Percentiles rank a stretch among this genome's conserved stretches.
Conservation (phyloP, 306 rosid species). For the Ammopiptanthus mongolicus region DNA sequence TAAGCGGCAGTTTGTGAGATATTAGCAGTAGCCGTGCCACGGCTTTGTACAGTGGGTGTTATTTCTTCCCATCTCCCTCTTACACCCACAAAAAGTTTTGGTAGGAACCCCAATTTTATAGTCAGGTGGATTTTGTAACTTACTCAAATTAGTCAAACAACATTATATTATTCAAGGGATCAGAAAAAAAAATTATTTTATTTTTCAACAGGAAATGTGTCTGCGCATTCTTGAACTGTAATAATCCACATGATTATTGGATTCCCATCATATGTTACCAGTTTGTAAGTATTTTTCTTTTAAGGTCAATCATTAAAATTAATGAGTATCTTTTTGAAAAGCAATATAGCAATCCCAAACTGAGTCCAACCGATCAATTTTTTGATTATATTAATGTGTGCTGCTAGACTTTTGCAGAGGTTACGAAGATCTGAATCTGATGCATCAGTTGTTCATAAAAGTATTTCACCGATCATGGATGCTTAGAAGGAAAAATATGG, state of each 20-base stretch:
- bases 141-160: background rate
- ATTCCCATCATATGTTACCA: background rate
- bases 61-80: background rate
- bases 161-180: background rate
- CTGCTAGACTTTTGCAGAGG: background rate
- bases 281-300: background rate
- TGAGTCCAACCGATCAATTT: background rate
- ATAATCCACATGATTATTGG: background rate
- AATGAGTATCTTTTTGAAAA: background rate
- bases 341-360: background rate
- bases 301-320: background rate
- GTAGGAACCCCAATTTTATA: conserved; percentile 8
- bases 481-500: background rate
- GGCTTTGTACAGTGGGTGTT: background rate
- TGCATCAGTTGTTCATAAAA: background rate
- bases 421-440: background rate
- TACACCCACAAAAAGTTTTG: conserved; percentile 32
- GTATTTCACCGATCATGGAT: background rate
- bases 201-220: background rate
- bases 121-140: conserved; percentile 5
- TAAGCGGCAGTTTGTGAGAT: conserved; percentile 48
- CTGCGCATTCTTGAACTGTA: background rate
- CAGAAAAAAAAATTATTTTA: background rate
- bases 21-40: conserved; percentile 17
- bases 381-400: background rate